phyloP scores from a whole-genome alignment of 1,284 basidiomycete species.

The Ustilago vetiveriae region DNA sequence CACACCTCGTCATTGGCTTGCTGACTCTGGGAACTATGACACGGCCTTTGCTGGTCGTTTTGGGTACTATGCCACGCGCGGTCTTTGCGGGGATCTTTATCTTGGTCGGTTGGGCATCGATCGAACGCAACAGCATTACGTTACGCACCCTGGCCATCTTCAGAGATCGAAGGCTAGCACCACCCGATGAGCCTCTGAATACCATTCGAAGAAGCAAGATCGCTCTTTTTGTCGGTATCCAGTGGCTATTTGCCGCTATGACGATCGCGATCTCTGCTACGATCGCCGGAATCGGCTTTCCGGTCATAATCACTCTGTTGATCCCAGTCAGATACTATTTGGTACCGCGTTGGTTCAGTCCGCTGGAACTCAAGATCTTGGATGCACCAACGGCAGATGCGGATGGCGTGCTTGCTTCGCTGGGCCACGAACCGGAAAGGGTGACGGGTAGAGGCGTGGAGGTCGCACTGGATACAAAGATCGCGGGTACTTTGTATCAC shows the following conservation, averaged over 20 bases:
- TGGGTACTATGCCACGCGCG: slow-evolving; percentile 62
- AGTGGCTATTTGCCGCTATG: slow-evolving; percentile 85
- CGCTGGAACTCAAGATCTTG: slow-evolving; percentile 81
- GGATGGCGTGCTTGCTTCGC: slow-evolving; percentile 58
- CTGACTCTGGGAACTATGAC: slow-evolving; percentile 67
- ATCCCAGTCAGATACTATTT: slow-evolving; percentile 81
- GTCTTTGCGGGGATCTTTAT: slow-evolving; percentile 66
- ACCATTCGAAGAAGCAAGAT: slow-evolving; percentile 80
- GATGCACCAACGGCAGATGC: slow-evolving; percentile 83
- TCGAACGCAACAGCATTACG: slow-evolving; percentile 85
- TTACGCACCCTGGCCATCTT: slow-evolving; percentile 83
- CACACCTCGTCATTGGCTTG: slow-evolving; percentile 63
- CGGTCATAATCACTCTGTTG: slow-evolving; percentile 85
- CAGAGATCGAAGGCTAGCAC: slow-evolving; percentile 72
- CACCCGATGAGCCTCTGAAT: slow-evolving; percentile 72
- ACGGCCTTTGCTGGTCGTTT: slow-evolving; percentile 61
- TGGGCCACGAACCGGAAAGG: slow-evolving; percentile 58
- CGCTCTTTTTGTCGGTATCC: slow-evolving; percentile 79
- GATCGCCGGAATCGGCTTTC: slow-evolving; percentile 81
- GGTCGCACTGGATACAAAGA: slow-evolving; percentile 55
- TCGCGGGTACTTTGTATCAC: slow-evolving; percentile 49
- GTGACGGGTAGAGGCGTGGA: slow-evolving; percentile 55
- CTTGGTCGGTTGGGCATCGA: slow-evolving; percentile 70
- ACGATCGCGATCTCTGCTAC: slow-evolving; percentile 94
- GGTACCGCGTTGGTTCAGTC: slow-evolving; percentile 81